phyloP scores from a whole-genome alignment of 1,284 basidiomycete genomes.

The Mycena citricolor region DNA sequence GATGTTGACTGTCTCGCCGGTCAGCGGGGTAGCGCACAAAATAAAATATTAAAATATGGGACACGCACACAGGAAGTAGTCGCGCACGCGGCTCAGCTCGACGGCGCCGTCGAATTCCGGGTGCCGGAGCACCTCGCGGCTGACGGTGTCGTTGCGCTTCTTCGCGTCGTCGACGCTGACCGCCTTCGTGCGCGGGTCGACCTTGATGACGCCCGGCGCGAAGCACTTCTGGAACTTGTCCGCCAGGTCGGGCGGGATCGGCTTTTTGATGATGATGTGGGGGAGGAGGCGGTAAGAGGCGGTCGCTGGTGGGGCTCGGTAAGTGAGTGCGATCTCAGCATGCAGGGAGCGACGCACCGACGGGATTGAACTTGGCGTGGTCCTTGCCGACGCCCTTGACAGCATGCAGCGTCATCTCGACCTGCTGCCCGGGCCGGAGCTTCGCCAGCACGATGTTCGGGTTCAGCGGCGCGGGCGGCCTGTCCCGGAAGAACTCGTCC shows the following conservation, averaged over 20 bases:
- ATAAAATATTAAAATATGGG: slow-evolving; percentile 3
- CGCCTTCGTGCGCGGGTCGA: slow-evolving; percentile 57
- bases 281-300: slow-evolving; percentile 95
- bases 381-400: slow-evolving; percentile 95
- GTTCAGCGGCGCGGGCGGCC: slow-evolving; percentile 72
- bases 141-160: slow-evolving; percentile 88
- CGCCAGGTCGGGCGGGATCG: slow-evolving; percentile 61
- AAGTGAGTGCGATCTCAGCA: slow-evolving; percentile 1
- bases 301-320: slow-evolving; percentile 58
- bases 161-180: slow-evolving; percentile 62
- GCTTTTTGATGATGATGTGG: slow-evolving; percentile 78
- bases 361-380: slow-evolving; percentile 98
- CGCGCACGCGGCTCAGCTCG: slow-evolving; percentile 82
- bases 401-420: slow-evolving; percentile 89
- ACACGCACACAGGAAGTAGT: slow-evolving; percentile 89
- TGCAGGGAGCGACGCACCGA: slow-evolving; percentile 57
- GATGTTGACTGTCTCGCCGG: slow-evolving; percentile 84
- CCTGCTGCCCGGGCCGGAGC: slow-evolving; percentile 83
- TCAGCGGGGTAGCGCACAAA: slow-evolving; percentile 4
- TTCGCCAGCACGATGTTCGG: slow-evolving; percentile 93
- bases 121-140: slow-evolving; percentile 90
- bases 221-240: slow-evolving; percentile 89
- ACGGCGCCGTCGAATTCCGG: slow-evolving; percentile 88
- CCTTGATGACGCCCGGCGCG: slow-evolving; percentile 83
- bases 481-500: slow-evolving; percentile 46